These are phyloP conservation scores for Physcia stellaris DNA, from an alignment of 495 filamentous ascomycete genomes.

Conservation along the genomic window DNA sequence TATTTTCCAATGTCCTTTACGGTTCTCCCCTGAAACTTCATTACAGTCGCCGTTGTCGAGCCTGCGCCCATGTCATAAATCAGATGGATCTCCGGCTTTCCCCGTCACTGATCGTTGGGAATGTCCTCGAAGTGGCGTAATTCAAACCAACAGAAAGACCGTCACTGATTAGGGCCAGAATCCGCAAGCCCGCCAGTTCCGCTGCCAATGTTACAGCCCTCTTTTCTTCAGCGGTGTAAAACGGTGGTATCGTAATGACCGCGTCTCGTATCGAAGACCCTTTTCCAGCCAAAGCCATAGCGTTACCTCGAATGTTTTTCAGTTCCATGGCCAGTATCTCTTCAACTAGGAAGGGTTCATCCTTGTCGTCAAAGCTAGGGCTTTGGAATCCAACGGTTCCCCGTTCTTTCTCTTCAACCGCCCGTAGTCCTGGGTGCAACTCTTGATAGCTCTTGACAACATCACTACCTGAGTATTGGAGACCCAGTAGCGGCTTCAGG, in stretches of 20 bases:
- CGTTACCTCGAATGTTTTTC: conserved; percentile 74
- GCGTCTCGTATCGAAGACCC: conserved; percentile 58
- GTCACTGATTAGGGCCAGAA: conserved; percentile 76
- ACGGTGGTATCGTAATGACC: conserved; percentile 85
- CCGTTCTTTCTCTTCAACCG: conserved; percentile 42
- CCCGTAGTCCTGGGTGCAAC: conserved; percentile 45
- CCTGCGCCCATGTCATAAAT: conserved; percentile 98
- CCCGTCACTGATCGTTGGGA: conserved; percentile 74
- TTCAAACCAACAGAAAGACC: conserved; percentile 87
- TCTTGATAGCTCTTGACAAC: conserved; percentile 51
- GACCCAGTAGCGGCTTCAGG: conserved; percentile 72
- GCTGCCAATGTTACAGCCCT: conserved; percentile 67
- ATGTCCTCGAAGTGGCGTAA: conserved; percentile 82
- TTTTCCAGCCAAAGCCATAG: conserved; percentile 72
- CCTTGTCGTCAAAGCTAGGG: conserved; percentile 46
- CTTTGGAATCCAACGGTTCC: conserved; percentile 68
- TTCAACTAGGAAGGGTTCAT: conserved; percentile 71
- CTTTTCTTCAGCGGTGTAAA: conserved; percentile 82
- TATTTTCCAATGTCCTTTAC: conserved; percentile 87
- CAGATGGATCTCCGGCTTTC: conserved; percentile 82
- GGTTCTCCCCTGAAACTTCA: conserved; percentile 75
- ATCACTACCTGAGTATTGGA: conserved; percentile 44
- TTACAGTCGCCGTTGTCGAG: conserved; percentile 85
- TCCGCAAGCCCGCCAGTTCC: conserved; percentile 72
- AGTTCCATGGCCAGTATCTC: conserved; percentile 96